Conservation (phyloP, 768 basidiomycete species). For the Mycena pura region DNA sequence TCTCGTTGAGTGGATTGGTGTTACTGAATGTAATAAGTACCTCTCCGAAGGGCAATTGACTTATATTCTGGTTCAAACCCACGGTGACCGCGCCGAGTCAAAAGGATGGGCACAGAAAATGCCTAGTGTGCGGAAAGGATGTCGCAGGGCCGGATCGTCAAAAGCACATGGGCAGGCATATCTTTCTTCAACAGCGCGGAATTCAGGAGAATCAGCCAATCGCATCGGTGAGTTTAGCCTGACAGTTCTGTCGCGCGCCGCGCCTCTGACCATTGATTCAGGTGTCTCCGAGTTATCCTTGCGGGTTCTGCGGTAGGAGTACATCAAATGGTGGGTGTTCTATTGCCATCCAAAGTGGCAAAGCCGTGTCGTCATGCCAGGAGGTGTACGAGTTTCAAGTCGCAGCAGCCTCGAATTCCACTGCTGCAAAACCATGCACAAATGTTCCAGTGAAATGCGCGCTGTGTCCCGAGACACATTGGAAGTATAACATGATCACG, state of each 20-base stretch:
- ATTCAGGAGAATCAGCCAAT: slow-evolving; percentile 9
- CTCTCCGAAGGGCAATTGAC: no score
- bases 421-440: slow-evolving; percentile 26
- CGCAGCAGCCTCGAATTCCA: background rate
- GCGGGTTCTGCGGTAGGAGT: background rate
- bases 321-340: background rate
- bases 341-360: background rate
- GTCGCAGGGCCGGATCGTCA: slow-evolving; percentile 20
- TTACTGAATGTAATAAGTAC: no score
- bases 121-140: slow-evolving; percentile 13
- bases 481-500: slow-evolving; percentile 38
- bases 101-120: slow-evolving; percentile 8
- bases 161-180: slow-evolving; percentile 31
- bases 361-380: background rate
- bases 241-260: no score
- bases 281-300: background rate
- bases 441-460: slow-evolving; percentile 35
- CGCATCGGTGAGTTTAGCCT: background rate
- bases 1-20: no score
- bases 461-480: slow-evolving; percentile 30
- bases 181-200: slow-evolving; percentile 14
- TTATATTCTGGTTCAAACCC: no score
- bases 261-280: no score
- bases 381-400: slow-evolving; percentile 6
- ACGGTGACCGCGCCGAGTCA: background rate